Base-by-base conservation (phyloP, 2,329 filamentous ascomycete species). In the Fusarium torulosum region DNA sequence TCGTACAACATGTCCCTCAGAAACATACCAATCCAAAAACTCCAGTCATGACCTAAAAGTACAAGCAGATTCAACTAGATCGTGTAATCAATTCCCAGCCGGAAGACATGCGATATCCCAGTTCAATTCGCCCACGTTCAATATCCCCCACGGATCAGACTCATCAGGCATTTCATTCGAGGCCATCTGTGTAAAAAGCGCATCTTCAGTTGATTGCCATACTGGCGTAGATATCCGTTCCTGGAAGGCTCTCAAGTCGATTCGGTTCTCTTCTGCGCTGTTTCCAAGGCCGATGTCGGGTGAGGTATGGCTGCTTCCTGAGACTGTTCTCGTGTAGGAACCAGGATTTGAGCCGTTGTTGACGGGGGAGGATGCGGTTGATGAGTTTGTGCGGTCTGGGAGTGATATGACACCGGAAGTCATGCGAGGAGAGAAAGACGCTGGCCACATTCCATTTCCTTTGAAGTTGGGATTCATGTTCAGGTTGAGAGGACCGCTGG, bases 251-350 rank as follows among this genome's bases (percentile, higher is more conserved):
- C 77, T 69, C 27, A 79, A 52, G 35, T 79, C 76, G 21, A 79
- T 66, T 19, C 75, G 69, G 37, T 79, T 79, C 54, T 79, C 78
- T 53, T 79, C 78, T 7, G 67, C 67, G 14, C 74, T 78, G 64
- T 77, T 79, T n/a, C 77, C 77, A n/a, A 78, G 74, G 9, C 73
- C 77, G 23, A 67, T 52, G 27, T 72, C 63, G 1, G 75, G 74
- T 7, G 77, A 78, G 11, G 76, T 74, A 35, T 77, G 72, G 31
- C 71, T 76, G 61, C 76, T 77, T 15, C 62, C 67, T 6, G 75
- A 74, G 15, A 62, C 43, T 6, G 70, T 68, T 31, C 66, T 73
- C 6, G 69, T 69, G 9, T 59, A 67, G 2, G 66, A 63, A 7
- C 54, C 69, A 19, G 69, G 67, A 19, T 73, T 69, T 4, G 67